Evolutionary conservation across 106 monocot genomes (phyloP).

Genomic region (Hemerocallis citrina): DNA sequence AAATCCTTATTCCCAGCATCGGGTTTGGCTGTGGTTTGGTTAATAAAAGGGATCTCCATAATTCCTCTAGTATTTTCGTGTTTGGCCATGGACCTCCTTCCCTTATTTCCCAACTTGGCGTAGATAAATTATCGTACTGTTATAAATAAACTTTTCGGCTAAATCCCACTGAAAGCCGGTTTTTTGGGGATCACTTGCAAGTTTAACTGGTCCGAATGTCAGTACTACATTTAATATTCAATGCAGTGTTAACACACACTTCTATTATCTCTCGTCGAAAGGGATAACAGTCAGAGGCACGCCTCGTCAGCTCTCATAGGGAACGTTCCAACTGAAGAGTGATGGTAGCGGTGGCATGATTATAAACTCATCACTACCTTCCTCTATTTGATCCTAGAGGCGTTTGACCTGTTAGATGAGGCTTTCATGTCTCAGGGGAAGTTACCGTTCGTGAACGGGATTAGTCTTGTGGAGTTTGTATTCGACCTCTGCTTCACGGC

Average conservation of each 20-base stretch:
- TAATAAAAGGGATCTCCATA: conserved; percentile 13
- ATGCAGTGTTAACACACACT: conserved; percentile 15
- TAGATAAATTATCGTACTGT: conserved; percentile 50
- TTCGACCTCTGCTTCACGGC: conserved; percentile 40
- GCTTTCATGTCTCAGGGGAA: conserved; percentile 26
- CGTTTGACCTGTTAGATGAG: conserved; percentile 22
- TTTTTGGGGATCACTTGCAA: no score
- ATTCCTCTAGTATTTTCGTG: conserved; percentile 37
- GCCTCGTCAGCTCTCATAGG: conserved; percentile 5
- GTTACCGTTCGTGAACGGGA: conserved; percentile 4
- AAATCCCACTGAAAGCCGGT: no score
- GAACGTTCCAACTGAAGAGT: conserved; percentile 9
- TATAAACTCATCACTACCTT: conserved; percentile 45
- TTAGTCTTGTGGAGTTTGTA: conserved; percentile 12
- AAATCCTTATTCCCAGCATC: not conserved
- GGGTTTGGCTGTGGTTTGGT: conserved; percentile 6
- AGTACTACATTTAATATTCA: not conserved
- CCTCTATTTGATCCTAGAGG: conserved; percentile 21
- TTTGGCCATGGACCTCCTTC: conserved; percentile 42
- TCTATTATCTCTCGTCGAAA: conserved; percentile 47
- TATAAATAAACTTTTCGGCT: no score
- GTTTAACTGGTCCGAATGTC: no score
- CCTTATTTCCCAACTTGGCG: conserved; percentile 29
- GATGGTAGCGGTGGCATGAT: conserved; percentile 31
- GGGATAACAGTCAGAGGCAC: conserved; percentile 36